These are phyloP conservation scores for Boletus insuetus DNA, from an alignment of 768 basidiomycete species.

Conservation along the genomic window DNA sequence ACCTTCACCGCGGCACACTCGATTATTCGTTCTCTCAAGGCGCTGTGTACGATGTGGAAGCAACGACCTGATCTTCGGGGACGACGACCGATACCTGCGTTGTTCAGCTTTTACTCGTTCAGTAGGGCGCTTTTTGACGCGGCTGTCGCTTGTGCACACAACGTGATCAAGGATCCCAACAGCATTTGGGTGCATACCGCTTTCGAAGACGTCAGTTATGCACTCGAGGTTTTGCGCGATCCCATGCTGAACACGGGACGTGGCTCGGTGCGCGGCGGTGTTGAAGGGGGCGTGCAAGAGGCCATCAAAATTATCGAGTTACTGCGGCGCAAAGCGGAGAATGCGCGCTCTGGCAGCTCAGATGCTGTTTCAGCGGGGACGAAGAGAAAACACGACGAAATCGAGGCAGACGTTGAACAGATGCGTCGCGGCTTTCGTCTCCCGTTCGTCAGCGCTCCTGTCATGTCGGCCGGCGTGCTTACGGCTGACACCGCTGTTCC, in stretches of 20 bases:
- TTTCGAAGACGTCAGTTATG: conserved; percentile 43
- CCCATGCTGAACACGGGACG: conserved; percentile 31
- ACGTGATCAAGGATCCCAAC: conserved; percentile 51
- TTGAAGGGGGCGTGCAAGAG: conserved; percentile 35
- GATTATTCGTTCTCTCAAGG: conserved; percentile 51
- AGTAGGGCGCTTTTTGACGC: conserved; percentile 65
- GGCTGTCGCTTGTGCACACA: conserved; percentile 60
- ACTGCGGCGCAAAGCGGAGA: conserved; percentile 41
- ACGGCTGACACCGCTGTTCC: neutral
- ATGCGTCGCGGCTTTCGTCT: conserved; percentile 37
- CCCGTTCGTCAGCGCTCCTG: conserved; percentile 41
- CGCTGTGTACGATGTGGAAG: conserved; percentile 42
- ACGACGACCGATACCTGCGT: conserved; percentile 38
- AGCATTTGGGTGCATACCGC: conserved; percentile 48
- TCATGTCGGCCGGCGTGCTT: conserved; percentile 17
- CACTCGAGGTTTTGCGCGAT: conserved; percentile 43
- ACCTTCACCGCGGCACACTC: conserved; percentile 64
- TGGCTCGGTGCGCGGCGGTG: conserved; percentile 32
- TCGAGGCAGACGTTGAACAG: conserved; percentile 34
- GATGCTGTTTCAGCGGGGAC: conserved; percentile 26
- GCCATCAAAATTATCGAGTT: conserved; percentile 40
- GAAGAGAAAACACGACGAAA: conserved; percentile 45
- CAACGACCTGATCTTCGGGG: conserved; percentile 32
- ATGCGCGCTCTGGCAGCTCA: conserved; percentile 17
- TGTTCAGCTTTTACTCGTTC: conserved; percentile 58